These are phyloP conservation scores for Leccinum subtestaceum DNA, from an alignment of 768 basidiomycete species.

Conservation along the genomic window DNA sequence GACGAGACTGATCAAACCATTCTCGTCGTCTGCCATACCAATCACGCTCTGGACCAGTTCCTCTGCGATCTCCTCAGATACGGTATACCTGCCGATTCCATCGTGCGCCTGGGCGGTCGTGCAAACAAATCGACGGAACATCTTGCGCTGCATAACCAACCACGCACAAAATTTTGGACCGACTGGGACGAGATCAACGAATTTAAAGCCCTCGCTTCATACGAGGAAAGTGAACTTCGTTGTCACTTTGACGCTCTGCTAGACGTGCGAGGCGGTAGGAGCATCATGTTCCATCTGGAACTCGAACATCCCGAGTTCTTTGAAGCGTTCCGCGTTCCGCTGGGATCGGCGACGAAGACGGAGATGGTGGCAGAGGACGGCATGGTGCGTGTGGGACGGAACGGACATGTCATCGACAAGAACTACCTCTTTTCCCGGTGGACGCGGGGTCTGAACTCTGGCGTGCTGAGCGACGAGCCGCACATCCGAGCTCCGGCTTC, in stretches of 20 bases:
- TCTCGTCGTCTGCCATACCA: constrained; percentile 69
- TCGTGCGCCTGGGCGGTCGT: constrained; percentile 60
- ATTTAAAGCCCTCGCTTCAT: constrained; percentile 29
- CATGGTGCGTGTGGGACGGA: constrained; percentile 43
- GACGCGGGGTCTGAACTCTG: constrained; percentile 42
- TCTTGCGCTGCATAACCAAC: constrained; percentile 37
- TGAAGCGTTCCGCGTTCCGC: constrained; percentile 43
- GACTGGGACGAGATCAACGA: constrained; percentile 15
- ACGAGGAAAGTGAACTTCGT: constrained; percentile 32
- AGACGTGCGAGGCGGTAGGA: constrained; percentile 31
- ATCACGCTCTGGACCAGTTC: constrained; percentile 71
- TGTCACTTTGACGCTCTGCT: not conserved
- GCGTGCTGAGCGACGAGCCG: constrained; percentile 34
- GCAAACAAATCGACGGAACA: constrained; percentile 44
- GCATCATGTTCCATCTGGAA: constrained; percentile 43
- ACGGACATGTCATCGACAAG: constrained; percentile 35
- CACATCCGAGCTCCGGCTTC: constrained; percentile 27
- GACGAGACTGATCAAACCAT: constrained; percentile 45
- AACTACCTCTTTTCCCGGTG: constrained; percentile 50
- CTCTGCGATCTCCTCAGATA: constrained; percentile 57
- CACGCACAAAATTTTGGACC: not conserved
- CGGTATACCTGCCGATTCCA: constrained; percentile 45
- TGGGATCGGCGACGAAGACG: not conserved
- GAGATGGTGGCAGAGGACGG: constrained; percentile 32
- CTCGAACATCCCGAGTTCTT: constrained; percentile 42